Percentiles rank a stretch among this genome's conserved stretches.
These are phyloP conservation scores for Sarcodon sp. DNA, from an alignment of 768 basidiomycete species.

Conservation along the genomic window DNA sequence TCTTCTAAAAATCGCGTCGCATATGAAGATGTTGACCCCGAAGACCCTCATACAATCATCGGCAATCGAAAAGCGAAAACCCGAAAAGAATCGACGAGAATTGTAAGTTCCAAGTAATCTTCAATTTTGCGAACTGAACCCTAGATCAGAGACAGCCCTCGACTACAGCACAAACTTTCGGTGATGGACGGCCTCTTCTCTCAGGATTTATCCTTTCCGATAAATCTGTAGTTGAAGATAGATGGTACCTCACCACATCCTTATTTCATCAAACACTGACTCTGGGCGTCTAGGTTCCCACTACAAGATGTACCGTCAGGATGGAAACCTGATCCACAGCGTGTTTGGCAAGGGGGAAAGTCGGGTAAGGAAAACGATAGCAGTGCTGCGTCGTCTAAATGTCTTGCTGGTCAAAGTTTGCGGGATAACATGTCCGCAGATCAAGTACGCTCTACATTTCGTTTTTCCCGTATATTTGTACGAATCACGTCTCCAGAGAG, in stretches of 20 bases:
- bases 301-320: conserved; percentile 70
- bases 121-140: neutral
- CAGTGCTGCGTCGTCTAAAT: no score
- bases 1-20: conserved; percentile 36
- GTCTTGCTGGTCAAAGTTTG: conserved; percentile 8
- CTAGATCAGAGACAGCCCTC: conserved; percentile 8
- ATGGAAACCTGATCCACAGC: conserved; percentile 76
- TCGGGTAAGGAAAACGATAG: conserved; percentile 15
- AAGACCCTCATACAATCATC: neutral
- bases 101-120: neutral
- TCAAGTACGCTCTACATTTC: conserved; percentile 34
- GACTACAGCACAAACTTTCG: conserved; percentile 33
- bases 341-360: conserved; percentile 51
- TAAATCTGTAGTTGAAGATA: conserved; percentile 55
- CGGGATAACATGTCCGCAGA: conserved; percentile 36
- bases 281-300: conserved; percentile 48
- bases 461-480: neutral
- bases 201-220: conserved; percentile 65
- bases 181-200: conserved; percentile 63
- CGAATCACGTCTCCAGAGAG: conserved; percentile 40
- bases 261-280: conserved; percentile 8
- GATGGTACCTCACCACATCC: conserved; percentile 34
- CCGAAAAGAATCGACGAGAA: neutral
- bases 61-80: neutral
- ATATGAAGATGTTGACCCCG: conserved; percentile 43